phyloP scores from a whole-genome alignment of 192 early-diverging fungal genomes.

The Umbelopsis ramanniana region DNA sequence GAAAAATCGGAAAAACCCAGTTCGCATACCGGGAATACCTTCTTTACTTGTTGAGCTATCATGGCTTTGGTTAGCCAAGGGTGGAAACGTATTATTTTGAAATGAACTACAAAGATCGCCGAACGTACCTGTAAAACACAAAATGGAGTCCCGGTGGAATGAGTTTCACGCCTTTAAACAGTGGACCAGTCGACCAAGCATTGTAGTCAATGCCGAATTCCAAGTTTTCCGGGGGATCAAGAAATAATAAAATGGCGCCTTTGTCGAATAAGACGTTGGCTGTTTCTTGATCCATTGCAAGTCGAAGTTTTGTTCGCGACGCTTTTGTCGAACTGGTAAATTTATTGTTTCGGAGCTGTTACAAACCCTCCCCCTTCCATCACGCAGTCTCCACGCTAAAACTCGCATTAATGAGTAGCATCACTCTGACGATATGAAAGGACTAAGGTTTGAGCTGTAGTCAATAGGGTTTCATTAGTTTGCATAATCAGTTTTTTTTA shows the following conservation, averaged over 20 bases:
- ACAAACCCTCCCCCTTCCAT: too few species aligned
- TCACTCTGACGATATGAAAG: too few species aligned
- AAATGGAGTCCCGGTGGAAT: constrained; percentile 96
- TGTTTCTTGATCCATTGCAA: constrained; percentile 80
- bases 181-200: constrained; percentile 87
- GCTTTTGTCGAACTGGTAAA: not conserved
- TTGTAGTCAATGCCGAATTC: constrained; percentile 94
- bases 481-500: too few species aligned
- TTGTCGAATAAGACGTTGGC: constrained; percentile 75
- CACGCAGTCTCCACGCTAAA: too few species aligned
- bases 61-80: not conserved
- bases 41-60: constrained; percentile 44
- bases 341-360: not conserved
- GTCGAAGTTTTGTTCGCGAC: not conserved
- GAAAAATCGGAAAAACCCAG: constrained; percentile 82
- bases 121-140: constrained; percentile 77
- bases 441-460: too few species aligned
- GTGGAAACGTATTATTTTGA: not conserved
- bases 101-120: constrained; percentile 19
- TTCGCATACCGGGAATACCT: constrained; percentile 58
- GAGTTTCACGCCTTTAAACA: constrained; percentile 90
- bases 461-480: too few species aligned
- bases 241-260: constrained; percentile 80
- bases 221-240: constrained; percentile 76
- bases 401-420: too few species aligned